phyloP scores from a whole-genome alignment of 2,329 filamentous ascomycete species.

The Monosporascus sp. region DNA sequence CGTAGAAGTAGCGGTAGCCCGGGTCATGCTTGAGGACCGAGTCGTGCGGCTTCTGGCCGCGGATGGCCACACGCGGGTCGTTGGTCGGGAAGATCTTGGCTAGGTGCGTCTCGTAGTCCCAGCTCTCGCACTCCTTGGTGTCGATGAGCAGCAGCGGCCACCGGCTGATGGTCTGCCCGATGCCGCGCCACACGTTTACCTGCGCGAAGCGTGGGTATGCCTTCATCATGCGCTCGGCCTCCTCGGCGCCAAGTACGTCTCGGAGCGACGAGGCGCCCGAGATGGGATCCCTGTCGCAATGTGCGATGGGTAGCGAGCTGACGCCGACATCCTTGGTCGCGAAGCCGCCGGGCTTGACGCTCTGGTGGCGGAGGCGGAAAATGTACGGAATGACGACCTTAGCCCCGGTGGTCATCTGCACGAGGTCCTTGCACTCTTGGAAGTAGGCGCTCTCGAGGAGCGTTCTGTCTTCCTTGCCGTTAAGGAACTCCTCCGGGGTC shows the following conservation, averaged over 20 bases:
- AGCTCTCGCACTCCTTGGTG: conserved; percentile 16
- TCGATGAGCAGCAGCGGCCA: conserved; percentile 25
- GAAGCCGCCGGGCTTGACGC: conserved; percentile 18
- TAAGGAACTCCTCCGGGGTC: conserved; percentile 20
- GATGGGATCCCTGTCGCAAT: conserved; percentile 20
- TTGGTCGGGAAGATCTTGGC: conserved; percentile 20
- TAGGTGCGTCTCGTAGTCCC: conserved; percentile 21
- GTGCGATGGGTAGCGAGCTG: conserved; percentile 19
- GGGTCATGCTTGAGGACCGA: conserved; percentile 23
- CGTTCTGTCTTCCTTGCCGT: conserved; percentile 19
- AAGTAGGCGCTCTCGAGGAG: conserved; percentile 22
- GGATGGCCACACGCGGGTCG: conserved; percentile 20
- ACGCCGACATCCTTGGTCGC: conserved; percentile 18
- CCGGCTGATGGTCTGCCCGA: conserved; percentile 19
- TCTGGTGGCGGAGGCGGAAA: conserved; percentile 23
- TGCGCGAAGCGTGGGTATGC: conserved; percentile 19
- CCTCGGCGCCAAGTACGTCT: conserved; percentile 17
- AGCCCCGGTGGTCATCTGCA: conserved; percentile 21
- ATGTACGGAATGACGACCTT: conserved; percentile 21
- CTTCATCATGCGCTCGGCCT: conserved; percentile 19
- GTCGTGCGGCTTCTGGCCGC: conserved; percentile 22
- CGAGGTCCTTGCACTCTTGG: conserved; percentile 21
- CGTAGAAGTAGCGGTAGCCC: conserved; percentile 23
- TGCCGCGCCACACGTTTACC: conserved; percentile 24
- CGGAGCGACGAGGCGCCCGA: conserved; percentile 20